These are phyloP conservation scores for Penicillium manginii DNA, from an alignment of 495 filamentous ascomycete species.

Conservation along the genomic window DNA sequence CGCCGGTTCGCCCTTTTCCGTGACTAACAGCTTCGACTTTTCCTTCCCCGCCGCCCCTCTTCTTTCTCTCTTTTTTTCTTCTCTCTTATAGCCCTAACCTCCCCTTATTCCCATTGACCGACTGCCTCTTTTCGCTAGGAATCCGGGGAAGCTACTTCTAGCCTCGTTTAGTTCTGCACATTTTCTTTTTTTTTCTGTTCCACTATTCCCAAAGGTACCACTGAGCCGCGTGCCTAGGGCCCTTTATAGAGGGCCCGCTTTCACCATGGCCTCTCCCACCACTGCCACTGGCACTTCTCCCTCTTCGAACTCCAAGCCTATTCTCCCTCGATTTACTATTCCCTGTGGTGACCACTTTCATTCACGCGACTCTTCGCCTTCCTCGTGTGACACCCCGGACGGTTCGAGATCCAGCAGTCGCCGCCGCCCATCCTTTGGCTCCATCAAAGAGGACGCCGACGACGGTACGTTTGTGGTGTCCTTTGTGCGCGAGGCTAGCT, in stretches of 20 bases:
- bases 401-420: conserved; percentile 47
- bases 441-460: conserved; percentile 52
- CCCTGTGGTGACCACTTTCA: conserved; percentile 32
- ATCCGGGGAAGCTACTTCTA: conserved; percentile 41
- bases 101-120: conserved; percentile 25
- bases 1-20: conserved; percentile 41
- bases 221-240: conserved; percentile 21
- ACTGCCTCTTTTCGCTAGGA: conserved; percentile 27
- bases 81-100: conserved; percentile 18
- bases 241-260: conserved; percentile 44
- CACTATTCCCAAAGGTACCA: conserved; percentile 20
- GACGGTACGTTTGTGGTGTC: conserved; percentile 35
- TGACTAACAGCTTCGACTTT: conserved; percentile 50
- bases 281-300: conserved; percentile 16
- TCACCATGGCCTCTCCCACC: conserved; percentile 41
- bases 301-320: conserved; percentile 28
- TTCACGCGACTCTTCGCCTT: conserved; percentile 45
- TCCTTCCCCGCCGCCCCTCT: conserved; percentile 34
- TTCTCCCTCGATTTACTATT: conserved; percentile 25
- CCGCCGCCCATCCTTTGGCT: conserved; percentile 48
- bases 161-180: conserved; percentile 27
- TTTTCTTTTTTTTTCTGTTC: conserved; percentile 19
- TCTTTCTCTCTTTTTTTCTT: conserved; percentile 16
- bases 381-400: conserved; percentile 42
- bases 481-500: no score